Conservation (phyloP, 768 basidiomycete genomes). For the Tylopilus sp. region DNA sequence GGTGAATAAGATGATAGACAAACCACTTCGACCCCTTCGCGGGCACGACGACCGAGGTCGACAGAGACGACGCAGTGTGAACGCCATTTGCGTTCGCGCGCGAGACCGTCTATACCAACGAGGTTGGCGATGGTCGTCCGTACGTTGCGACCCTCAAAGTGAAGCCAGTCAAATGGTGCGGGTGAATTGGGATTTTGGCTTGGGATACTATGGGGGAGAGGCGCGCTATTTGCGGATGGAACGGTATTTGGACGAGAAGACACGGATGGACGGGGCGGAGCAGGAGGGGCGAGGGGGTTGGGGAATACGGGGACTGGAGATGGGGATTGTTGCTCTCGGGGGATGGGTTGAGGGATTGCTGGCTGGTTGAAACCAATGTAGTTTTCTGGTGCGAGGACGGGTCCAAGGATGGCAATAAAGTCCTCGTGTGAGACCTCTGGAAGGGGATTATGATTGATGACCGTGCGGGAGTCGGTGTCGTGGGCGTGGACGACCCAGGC, state of each 20-base stretch:
- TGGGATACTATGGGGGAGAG: constrained; percentile 15
- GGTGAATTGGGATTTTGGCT: constrained; percentile 52
- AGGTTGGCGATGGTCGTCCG: constrained; percentile 80
- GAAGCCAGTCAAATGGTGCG: constrained; percentile 84
- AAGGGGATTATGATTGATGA: constrained; percentile 84
- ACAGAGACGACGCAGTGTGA: constrained; percentile 78
- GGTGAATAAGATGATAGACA: constrained; percentile 25
- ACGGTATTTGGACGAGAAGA: constrained; percentile 33
- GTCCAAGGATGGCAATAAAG: constrained; percentile 74
- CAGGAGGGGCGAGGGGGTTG: constrained; percentile 19
- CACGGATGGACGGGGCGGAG: constrained; percentile 35
- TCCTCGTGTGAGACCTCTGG: constrained; percentile 87
- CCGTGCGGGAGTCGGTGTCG: constrained; percentile 60
- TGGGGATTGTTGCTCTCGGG: constrained; percentile 18
- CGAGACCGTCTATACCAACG: constrained; percentile 75
- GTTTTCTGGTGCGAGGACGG: constrained; percentile 80
- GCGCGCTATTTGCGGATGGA: constrained; percentile 22
- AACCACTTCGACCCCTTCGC: constrained; percentile 79
- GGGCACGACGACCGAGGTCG: constrained; percentile 68
- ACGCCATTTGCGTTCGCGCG: constrained; percentile 81
- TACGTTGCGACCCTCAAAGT: constrained; percentile 78
- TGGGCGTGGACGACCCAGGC: constrained; percentile 81
- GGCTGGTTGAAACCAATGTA: constrained; percentile 39
- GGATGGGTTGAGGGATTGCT: constrained; percentile 11
- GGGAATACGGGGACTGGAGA: constrained; percentile 32